phyloP scores from a whole-genome alignment of 2,329 filamentous ascomycete genomes.

The Diaporthe amygdali region DNA sequence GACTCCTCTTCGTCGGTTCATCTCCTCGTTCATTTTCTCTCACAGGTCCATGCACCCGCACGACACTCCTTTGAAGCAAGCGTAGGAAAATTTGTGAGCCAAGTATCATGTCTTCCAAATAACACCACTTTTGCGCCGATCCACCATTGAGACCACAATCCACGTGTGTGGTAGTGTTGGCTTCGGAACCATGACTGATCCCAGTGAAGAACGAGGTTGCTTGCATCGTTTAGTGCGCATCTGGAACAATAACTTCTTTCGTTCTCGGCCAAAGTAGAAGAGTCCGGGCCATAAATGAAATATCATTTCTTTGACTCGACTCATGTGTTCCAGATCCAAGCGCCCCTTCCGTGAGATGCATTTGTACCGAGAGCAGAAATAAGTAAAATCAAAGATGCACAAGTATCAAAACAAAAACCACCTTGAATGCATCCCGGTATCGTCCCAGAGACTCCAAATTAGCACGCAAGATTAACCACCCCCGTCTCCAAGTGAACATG shows the following conservation, averaged over 20 bases:
- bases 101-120: no score
- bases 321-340: background rate
- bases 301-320: background rate
- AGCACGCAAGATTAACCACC: background rate
- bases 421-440: constrained; percentile 10
- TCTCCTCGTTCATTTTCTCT: background rate
- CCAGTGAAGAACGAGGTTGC: no score
- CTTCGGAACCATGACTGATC: background rate
- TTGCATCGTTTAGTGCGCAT: no score
- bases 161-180: background rate
- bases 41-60: no score
- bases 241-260: background rate
- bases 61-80: background rate
- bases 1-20: background rate
- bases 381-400: background rate
- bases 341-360: constrained; percentile 5
- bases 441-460: constrained; percentile 4
- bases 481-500: background rate
- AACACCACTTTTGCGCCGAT: background rate
- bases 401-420: background rate
- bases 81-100: background rate
- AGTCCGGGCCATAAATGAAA: background rate
- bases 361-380: background rate
- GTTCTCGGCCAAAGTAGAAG: background rate
- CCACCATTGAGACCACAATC: background rate